phyloP scores from a whole-genome alignment of 1,139 yeast species.

The Zygosaccharomyces sapae region DNA sequence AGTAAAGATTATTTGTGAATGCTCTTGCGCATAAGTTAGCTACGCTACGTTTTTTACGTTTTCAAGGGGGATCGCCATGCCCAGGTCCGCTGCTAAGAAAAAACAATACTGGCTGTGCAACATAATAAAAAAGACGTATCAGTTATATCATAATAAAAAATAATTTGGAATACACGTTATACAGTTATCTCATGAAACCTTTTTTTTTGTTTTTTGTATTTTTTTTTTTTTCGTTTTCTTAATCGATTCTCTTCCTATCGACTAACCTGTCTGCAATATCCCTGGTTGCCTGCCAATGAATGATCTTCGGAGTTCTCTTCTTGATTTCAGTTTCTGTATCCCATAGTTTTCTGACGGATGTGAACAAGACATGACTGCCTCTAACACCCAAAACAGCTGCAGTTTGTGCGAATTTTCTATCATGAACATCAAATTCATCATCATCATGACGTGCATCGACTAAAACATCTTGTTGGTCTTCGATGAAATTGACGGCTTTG shows the following conservation, averaged over 20 bases:
- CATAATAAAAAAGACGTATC: not conserved
- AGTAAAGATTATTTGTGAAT: too few relatives aligned
- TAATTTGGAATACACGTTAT: constrained; percentile 1
- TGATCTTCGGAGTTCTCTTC: constrained; percentile 81
- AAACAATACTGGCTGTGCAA: too few relatives aligned
- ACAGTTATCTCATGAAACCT: not conserved
- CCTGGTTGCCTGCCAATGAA: constrained; percentile 75
- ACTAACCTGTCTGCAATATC: constrained; percentile 81
- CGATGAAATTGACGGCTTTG: constrained; percentile 66
- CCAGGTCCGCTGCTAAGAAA: too few relatives aligned
- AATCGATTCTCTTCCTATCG: constrained; percentile 52
- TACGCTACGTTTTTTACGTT: too few relatives aligned
- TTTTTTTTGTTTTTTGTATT: not conserved
- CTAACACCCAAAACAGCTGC: constrained; percentile 87
- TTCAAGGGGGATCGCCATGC: too few relatives aligned
- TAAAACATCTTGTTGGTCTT: constrained; percentile 39
- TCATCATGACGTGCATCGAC: constrained; percentile 33
- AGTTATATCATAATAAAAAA: not conserved
- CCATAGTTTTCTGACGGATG: constrained; percentile 69
- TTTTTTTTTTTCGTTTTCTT: not conserved
- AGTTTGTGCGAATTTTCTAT: constrained; percentile 46
- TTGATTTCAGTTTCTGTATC: constrained; percentile 79
- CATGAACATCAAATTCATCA: constrained; percentile 34
- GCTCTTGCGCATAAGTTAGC: too few relatives aligned
- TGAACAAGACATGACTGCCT: constrained; percentile 70